These are phyloP conservation scores for Rhodotorula sp. DNA, from an alignment of 1,284 basidiomycete species.

Conservation along the genomic window DNA sequence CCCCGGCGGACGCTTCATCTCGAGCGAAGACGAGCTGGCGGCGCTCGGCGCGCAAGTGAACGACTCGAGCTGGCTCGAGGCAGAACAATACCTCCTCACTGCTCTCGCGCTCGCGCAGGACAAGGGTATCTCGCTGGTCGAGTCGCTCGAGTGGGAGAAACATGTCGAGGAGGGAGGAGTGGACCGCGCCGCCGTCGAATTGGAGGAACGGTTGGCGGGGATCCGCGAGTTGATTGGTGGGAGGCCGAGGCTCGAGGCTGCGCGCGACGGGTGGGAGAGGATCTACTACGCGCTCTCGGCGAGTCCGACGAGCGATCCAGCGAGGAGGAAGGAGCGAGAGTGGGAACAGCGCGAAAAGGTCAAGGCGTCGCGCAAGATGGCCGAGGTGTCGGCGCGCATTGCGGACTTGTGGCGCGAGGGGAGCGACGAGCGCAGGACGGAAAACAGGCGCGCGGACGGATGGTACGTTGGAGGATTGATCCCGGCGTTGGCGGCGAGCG, in stretches of 20 bases:
- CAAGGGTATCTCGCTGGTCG: slow-evolving; percentile 32
- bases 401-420: slow-evolving; percentile 24
- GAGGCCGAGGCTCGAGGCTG: slow-evolving; percentile 23
- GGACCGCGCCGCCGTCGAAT: slow-evolving; percentile 41
- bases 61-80: slow-evolving; percentile 41
- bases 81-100: slow-evolving; percentile 41
- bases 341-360: slow-evolving; percentile 33
- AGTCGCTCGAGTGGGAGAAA: slow-evolving; percentile 14
- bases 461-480: slow-evolving; percentile 32
- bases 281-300: slow-evolving; percentile 31
- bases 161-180: slow-evolving; percentile 22
- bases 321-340: not conserved
- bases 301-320: not conserved
- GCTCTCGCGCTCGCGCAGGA: slow-evolving; percentile 32
- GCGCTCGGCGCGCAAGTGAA: slow-evolving; percentile 21
- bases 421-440: slow-evolving; percentile 8
- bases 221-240: slow-evolving; percentile 42
- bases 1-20: slow-evolving; percentile 24
- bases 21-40: not conserved
- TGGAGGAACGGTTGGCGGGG: slow-evolving; percentile 42
- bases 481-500: slow-evolving; percentile 12
- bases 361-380: slow-evolving; percentile 35
- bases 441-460: slow-evolving; percentile 20
- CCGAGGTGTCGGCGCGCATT: slow-evolving; percentile 33
- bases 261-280: slow-evolving; percentile 38